These are phyloP conservation scores for Cronartium quercuum DNA, from an alignment of 1,284 basidiomycete species.

Conservation along the genomic window DNA sequence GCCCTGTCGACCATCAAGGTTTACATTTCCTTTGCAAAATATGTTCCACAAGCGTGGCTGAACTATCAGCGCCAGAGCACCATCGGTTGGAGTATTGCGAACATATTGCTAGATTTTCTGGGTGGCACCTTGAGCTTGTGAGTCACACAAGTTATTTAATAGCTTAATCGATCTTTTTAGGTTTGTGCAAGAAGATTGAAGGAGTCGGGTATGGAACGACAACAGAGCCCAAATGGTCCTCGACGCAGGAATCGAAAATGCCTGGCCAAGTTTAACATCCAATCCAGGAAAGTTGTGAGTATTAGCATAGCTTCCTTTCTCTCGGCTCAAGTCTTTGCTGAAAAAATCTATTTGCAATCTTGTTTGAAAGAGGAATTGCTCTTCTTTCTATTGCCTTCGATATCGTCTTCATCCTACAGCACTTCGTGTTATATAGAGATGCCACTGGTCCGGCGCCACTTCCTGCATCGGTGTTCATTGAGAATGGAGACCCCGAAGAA, in stretches of 20 bases:
- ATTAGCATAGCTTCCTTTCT: not conserved
- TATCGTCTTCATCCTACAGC: slow-evolving; percentile 43
- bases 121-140: slow-evolving; percentile 37
- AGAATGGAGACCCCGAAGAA: too few species aligned
- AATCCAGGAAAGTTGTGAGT: slow-evolving; percentile 30
- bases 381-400: slow-evolving; percentile 45
- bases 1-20: slow-evolving; percentile 50
- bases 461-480: too few species aligned
- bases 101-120: slow-evolving; percentile 38
- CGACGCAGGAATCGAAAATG: slow-evolving; percentile 16
- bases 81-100: slow-evolving; percentile 31
- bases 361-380: slow-evolving; percentile 40
- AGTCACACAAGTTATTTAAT: not conserved
- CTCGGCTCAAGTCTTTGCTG: not conserved
- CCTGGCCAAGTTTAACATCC: slow-evolving; percentile 23
- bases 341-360: not conserved
- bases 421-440: slow-evolving; percentile 44
- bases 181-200: not conserved
- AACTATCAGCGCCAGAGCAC: slow-evolving; percentile 24
- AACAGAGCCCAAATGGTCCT: slow-evolving; percentile 32
- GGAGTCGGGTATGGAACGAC: not conserved
- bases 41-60: slow-evolving; percentile 22
- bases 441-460: too few species aligned
- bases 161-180: not conserved
- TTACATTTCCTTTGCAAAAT: slow-evolving; percentile 27